Evolutionary conservation across 202 grass and related monocot genomes (phyloP), one percentile per base, ranked within the genome.

Genomic region (Elaeis oleifera): DNA sequence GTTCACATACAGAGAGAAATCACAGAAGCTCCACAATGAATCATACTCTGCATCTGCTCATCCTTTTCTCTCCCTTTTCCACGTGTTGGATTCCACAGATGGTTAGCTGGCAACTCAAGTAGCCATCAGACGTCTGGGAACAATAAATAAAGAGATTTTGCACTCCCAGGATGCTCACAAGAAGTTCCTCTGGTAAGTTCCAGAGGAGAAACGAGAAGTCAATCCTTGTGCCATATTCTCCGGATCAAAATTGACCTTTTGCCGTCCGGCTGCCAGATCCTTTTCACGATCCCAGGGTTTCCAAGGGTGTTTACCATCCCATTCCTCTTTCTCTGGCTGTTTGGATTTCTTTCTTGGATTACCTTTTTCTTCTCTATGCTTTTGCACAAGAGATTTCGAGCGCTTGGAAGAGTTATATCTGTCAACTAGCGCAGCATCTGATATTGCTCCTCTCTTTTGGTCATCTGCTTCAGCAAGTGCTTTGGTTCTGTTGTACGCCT

Each of bases 211-310:
- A 54, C 92, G 87, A 64, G 92, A 89, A 7, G 76, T 49, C 62
- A 97, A 72, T 54, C 87, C 87, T 74, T 86, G 59, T 49, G 67
- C 50, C 84, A 91, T 91, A 52, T 72, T 81, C 59, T 85, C 80
- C 18, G 74, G 56, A 54, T 97, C 88, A 16, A 97, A 69, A 73
- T 73, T 76, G 7, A 86, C 84, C n/a, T 79, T 86, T 69, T 89
- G 84, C 54, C 92, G 64, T 16, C 87, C 88, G 20, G 84, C 88
- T 51, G 73, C 31, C 29, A 97, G 72, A 85, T 96, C 84, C 63
- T 91, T 96, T 67, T 96, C 92, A n/a, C 92, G 79, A 18, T 96
- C 92, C 92, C 92, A 96, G 4, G 87, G 87, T 67, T 96, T 91
- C 92, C 92, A 96, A 31, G 92, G 87, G 73, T 85, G 87, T 28